Conservation (phyloP, 371 early-diverging fungal species). For the Mucor mucedo region DNA sequence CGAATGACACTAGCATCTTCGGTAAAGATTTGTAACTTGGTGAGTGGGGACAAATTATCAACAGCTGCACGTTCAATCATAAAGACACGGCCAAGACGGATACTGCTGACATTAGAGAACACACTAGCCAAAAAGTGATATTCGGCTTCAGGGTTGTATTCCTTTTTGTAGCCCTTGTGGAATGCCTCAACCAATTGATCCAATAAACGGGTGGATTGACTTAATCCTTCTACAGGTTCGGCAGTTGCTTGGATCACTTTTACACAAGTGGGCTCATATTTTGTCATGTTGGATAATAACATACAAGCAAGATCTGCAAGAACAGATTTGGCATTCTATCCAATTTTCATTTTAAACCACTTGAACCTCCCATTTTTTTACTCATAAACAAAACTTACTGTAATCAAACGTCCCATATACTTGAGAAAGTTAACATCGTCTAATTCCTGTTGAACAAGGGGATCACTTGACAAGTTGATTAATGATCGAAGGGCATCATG, state of each 20-base stretch:
- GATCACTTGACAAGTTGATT: constrained; percentile 83
- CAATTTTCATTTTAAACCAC: not conserved
- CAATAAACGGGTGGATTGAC: constrained; percentile 56
- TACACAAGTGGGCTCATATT: constrained; percentile 62
- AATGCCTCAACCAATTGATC: constrained; percentile 90
- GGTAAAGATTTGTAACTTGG: constrained; percentile 84
- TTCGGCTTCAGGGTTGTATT: constrained; percentile 82
- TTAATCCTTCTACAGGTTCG: constrained; percentile 49
- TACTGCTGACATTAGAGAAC: constrained; percentile 86
- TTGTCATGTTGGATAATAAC: constrained; percentile 92
- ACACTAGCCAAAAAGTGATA: constrained; percentile 90
- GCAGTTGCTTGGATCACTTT: constrained; percentile 57
- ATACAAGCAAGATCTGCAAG: constrained; percentile 85
- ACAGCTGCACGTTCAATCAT: constrained; percentile 65
- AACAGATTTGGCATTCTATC: constrained; percentile 48
- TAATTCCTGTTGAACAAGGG: constrained; percentile 61
- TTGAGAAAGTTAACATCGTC: constrained; percentile 71
- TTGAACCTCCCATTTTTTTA: not conserved
- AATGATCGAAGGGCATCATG: constrained; percentile 84
- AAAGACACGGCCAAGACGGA: constrained; percentile 73
- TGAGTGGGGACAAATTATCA: constrained; percentile 71
- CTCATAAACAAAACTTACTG: constrained; percentile 42
- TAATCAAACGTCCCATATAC: constrained; percentile 69
- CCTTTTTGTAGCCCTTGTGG: constrained; percentile 75
- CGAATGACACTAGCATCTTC: constrained; percentile 85